Base-by-base conservation (phyloP, 2,329 filamentous ascomycete species). In the Neopestalotiopsis sp. region DNA sequence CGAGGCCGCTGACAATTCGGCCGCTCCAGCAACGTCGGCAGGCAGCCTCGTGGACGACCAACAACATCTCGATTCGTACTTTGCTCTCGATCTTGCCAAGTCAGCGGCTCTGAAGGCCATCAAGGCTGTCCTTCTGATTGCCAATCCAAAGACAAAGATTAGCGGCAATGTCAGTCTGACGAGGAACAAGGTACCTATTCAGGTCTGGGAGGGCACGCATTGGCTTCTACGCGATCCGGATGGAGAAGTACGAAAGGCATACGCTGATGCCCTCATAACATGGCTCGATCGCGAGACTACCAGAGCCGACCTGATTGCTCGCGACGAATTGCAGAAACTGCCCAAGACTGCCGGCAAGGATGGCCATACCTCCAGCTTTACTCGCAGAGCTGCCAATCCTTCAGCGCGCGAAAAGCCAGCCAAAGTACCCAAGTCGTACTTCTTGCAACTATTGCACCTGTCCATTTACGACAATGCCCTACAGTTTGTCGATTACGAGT, bases 131-230 rank as follows among this genome's bases (percentile, higher is more conserved):
- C 84, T 99, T 24, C 82, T 91, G 24, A 92, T 97, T 28, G 94
- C 95, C 3, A 97, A 97, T 75, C 87, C 87, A 57, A 87, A 86
- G 72, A 87, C 85, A 28, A 89, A 86, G 72, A 82, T 86, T 69
- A 85, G 83, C 72, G 87, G 86, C 72, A 90, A 86, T 77, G 86
- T 84, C 65, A 88, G 88, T 38, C 87, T 96, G 65, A 89, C 90
- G 5, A 88, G 94, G 71, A 93, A 92, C 77, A 89, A 86, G 56
- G 93, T 97, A 0, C 91, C 93, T 0, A 86, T 97, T 9, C 88
- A 92, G 67, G 92, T 95, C 0, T 99, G 96, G 96, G 95, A 98
- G 79, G 94, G 94, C n/a, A 97, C 95, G 0, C 94, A 98, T 71
- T 97, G 94, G 93, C 88, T 98, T 59, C 83, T 98, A 24, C 90